Base-by-base conservation (phyloP, 257 asterid species). In the Primulina tabacum region DNA sequence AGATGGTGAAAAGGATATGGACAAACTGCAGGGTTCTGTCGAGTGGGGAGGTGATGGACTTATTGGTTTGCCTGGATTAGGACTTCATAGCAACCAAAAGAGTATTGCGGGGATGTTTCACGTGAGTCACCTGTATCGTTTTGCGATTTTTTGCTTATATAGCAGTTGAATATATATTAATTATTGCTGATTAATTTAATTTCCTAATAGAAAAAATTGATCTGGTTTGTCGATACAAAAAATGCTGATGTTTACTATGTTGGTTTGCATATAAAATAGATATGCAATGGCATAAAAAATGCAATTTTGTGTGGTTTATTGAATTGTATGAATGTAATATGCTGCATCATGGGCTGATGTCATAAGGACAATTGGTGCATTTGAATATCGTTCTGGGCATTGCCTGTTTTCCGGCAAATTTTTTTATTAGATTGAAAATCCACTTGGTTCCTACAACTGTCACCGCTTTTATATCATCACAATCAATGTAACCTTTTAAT, bases 31-130 rank as follows among this genome's bases (percentile, higher is more conserved):
- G 81, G 90, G 77, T 60, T 68, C 88, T 8, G 87, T 77, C 65
- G 98, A 90, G 63, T 92, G 97, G 98, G 95, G 88, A 57, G 89
- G 88, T 14, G 95, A 90, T 83, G 98, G 98, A 20, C 96, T 92
- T 69, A 92, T 90, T 78, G 98, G 97, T 29, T 82, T 92, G 83
- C 96, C 96, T 29, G 98, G 95, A 40, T 68, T 90, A 77, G 96
- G 91, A 37, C 69, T 87, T 57, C 93, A 92, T 60, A 72, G 81
- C 86, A 88, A 87, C 64, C 94, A 90, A 75, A 92, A 86, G 88
- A 92, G 97, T 77, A 76, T 92, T 60, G 95, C 88, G 32, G 90
- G 87, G 75, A 87, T 88, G 68, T 90, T 90, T 82, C 90, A 93
- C 93, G 98, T 92, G 75, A 62, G 70, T 78, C 8, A 34, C 59